A percentile compares a stretch with the other conserved stretches of the same genome.
phyloP scores from a whole-genome alignment of 2,329 filamentous ascomycete species.

The Cercospora sp. region DNA sequence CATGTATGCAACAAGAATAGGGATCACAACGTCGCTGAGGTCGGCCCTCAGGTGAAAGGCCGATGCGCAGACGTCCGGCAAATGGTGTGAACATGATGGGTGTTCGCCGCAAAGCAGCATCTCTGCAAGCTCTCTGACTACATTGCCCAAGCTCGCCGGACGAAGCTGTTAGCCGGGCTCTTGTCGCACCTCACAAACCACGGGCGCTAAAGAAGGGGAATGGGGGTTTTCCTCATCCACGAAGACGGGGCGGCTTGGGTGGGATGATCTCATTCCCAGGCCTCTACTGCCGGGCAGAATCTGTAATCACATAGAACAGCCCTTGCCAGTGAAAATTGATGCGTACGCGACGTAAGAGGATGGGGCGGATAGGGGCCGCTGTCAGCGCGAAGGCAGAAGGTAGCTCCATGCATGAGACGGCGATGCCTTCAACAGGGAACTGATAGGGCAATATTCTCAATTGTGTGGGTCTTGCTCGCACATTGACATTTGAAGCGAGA shows the following conservation, averaged over 20 bases:
- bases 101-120: not conserved
- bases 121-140: not conserved
- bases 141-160: not conserved
- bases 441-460: not conserved
- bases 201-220: not conserved
- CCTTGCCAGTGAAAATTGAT: not conserved
- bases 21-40: not conserved
- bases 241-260: not conserved
- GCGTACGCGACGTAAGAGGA: not conserved
- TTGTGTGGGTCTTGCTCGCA: not conserved
- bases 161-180: not conserved
- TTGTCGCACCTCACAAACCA: not conserved
- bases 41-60: not conserved
- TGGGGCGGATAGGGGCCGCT: not conserved
- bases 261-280: not conserved
- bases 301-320: not conserved
- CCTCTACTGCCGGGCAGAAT: not conserved
- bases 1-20: not conserved
- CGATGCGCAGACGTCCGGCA: not conserved
- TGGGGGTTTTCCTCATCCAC: not conserved
- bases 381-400: not conserved
- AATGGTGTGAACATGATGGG: not conserved
- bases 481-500: too few species aligned
- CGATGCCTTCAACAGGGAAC: not conserved
- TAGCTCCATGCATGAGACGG: not conserved